phyloP scores from a whole-genome alignment of 1,284 basidiomycete species.

The Cutaneotrichosporon mucoides region DNA sequence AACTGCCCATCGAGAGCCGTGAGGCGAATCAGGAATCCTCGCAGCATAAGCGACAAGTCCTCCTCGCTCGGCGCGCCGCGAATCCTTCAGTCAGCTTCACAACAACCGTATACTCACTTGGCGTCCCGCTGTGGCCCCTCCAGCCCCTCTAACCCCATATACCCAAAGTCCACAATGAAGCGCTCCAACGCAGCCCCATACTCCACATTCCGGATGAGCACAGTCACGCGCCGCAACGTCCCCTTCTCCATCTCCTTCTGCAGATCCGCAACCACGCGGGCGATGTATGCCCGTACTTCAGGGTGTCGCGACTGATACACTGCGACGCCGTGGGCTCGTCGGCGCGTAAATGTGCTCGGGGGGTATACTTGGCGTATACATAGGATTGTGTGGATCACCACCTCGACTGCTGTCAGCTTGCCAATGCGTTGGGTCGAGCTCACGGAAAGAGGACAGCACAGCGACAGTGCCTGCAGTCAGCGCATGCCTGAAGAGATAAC shows the following conservation, averaged over 20 bases:
- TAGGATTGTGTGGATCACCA: constrained; percentile 84
- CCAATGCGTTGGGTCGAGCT: background rate
- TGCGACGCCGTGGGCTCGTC: constrained; percentile 81
- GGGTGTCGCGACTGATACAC: constrained; percentile 90
- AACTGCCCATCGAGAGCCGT: constrained; percentile 74
- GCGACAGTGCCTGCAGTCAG: constrained; percentile 35
- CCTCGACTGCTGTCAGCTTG: constrained; percentile 63
- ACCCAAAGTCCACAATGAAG: constrained; percentile 58
- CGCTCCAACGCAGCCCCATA: constrained; percentile 57
- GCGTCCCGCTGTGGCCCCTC: constrained; percentile 57
- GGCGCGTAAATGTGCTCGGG: constrained; percentile 73
- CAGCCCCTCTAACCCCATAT: constrained; percentile 68
- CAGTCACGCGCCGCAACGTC: constrained; percentile 45
- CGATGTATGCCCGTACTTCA: constrained; percentile 78
- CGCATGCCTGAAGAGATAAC: background rate
- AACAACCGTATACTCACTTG: constrained; percentile 34
- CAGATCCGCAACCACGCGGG: constrained; percentile 69
- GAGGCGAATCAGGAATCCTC: constrained; percentile 79
- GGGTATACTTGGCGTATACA: constrained; percentile 89
- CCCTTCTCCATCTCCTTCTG: constrained; percentile 61
- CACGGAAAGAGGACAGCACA: constrained; percentile 40
- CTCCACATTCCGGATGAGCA: constrained; percentile 69
- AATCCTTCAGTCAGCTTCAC: constrained; percentile 7
- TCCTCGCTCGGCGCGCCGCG: constrained; percentile 26
- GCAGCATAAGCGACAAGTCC: constrained; percentile 70